Conservation (phyloP, 192 early-diverging fungal species). For the Fimicolochytrium jonesii region DNA sequence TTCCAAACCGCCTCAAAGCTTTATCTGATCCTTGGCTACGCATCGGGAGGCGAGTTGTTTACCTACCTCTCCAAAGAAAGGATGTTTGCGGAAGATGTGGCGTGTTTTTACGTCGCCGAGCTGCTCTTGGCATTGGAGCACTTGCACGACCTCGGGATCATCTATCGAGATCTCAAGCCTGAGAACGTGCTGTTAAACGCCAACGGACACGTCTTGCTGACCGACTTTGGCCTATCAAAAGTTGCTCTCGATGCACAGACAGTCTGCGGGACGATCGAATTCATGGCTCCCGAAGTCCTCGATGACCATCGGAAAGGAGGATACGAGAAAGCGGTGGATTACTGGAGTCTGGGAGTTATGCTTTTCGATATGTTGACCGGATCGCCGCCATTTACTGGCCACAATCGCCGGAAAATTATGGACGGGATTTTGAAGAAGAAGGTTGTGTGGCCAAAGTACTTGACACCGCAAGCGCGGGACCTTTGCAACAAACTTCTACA, state of each 20-base stretch:
- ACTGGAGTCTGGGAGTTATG: constrained; percentile 88
- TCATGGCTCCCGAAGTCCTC: constrained; percentile 62
- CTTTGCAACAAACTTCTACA: constrained; percentile 59
- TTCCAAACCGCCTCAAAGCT: constrained; percentile 86
- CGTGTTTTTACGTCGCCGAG: constrained; percentile 95
- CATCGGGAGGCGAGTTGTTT: constrained; percentile 85
- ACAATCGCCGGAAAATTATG: constrained; percentile 76
- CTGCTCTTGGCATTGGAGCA: constrained; percentile 92
- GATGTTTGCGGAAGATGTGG: constrained; percentile 83
- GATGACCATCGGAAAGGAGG: constrained; percentile 11
- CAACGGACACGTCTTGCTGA: constrained; percentile 78
- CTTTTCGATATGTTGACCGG: constrained; percentile 91
- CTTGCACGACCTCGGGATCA: constrained; percentile 84
- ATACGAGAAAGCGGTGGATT: constrained; percentile 70
- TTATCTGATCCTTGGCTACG: constrained; percentile 85
- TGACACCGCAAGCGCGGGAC: constrained; percentile 78
- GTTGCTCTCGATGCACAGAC: constrained; percentile 54
- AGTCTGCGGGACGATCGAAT: constrained; percentile 76
- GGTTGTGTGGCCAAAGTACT: constrained; percentile 70
- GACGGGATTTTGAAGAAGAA: constrained; percentile 83
- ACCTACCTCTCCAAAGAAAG: constrained; percentile 70
- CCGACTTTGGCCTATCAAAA: constrained; percentile 91
- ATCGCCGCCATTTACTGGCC: constrained; percentile 68
- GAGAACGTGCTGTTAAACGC: constrained; percentile 67
- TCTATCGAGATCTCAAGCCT: constrained; percentile 97